A percentile compares a stretch with the other conserved stretches of the same genome.
These are phyloP conservation scores for Alternaria sp. DNA, from an alignment of 2,329 filamentous ascomycete genomes.

Conservation along the genomic window DNA sequence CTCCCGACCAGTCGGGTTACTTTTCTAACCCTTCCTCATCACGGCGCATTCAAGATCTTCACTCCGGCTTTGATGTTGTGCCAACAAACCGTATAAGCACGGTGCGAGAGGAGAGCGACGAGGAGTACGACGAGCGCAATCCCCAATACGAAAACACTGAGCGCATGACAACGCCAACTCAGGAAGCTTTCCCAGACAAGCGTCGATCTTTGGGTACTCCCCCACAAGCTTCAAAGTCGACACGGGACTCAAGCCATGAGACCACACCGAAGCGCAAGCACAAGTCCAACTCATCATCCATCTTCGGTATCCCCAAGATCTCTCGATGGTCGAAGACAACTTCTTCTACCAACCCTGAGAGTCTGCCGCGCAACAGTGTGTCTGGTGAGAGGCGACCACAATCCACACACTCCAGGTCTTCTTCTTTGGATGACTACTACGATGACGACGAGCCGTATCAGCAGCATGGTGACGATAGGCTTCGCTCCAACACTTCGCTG, in stretches of 20 bases:
- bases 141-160: slow-evolving; percentile 68
- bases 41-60: slow-evolving; percentile 55
- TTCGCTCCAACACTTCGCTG: slow-evolving; percentile 53
- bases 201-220: slow-evolving; percentile 57
- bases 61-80: slow-evolving; percentile 61
- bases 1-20: slow-evolving; percentile 78
- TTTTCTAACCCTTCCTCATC: slow-evolving; percentile 67
- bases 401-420: slow-evolving; percentile 76
- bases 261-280: slow-evolving; percentile 86
- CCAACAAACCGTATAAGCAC: slow-evolving; percentile 86
- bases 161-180: slow-evolving; percentile 67
- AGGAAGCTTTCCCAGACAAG: slow-evolving; percentile 56
- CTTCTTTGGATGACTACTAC: slow-evolving; percentile 73
- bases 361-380: slow-evolving; percentile 71
- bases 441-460: slow-evolving; percentile 66
- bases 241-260: slow-evolving; percentile 69
- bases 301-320: slow-evolving; percentile 81
- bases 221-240: slow-evolving; percentile 56
- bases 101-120: slow-evolving; percentile 81
- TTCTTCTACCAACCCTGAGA: slow-evolving; percentile 82
- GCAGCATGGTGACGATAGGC: slow-evolving; percentile 65
- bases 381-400: slow-evolving; percentile 67
- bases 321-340: slow-evolving; percentile 98
- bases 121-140: slow-evolving; percentile 72
- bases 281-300: slow-evolving; percentile 82